Conservation (phyloP, 176 grass and related monocot species). For the Stipa capillata region DNA sequence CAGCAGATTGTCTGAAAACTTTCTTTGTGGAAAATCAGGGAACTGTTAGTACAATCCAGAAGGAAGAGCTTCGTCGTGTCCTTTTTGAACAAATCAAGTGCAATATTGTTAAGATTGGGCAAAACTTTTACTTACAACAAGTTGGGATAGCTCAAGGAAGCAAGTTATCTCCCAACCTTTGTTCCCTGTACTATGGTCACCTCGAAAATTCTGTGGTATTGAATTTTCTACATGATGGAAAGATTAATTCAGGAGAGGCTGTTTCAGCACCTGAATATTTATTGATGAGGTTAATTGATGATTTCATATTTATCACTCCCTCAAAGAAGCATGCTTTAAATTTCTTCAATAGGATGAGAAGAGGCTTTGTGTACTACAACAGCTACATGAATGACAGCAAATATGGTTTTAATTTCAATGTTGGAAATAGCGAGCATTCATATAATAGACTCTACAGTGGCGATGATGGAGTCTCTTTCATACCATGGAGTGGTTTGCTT, state of each 20-base stretch:
- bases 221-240: slow-evolving; percentile 36
- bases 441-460: slow-evolving; percentile 53
- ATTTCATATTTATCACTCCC: slow-evolving; percentile 83
- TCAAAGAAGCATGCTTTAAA: slow-evolving; percentile 56
- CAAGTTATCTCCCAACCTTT: slow-evolving; percentile 69
- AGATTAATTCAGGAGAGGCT: slow-evolving; percentile 19
- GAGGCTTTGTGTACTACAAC: slow-evolving; percentile 70
- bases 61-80: slow-evolving; percentile 34
- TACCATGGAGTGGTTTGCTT: slow-evolving; percentile 97
- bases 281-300: slow-evolving; percentile 78
- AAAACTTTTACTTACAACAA: slow-evolving; percentile 66
- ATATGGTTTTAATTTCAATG: slow-evolving; percentile 72
- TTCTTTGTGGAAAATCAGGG: slow-evolving; percentile 38
- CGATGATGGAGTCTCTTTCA: slow-evolving; percentile 70
- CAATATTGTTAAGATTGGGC: slow-evolving; percentile 66
- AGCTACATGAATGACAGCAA: slow-evolving; percentile 76
- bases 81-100: slow-evolving; percentile 51
- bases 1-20: background rate
- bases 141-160: slow-evolving; percentile 85
- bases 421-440: slow-evolving; percentile 18
- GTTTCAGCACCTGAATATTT: slow-evolving; percentile 26
- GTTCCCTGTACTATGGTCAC: slow-evolving; percentile 77
- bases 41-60: slow-evolving; percentile 27
- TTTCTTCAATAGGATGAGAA: slow-evolving; percentile 63
- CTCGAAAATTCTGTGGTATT: slow-evolving; percentile 57